Evolutionary conservation across 345 rosid genomes (phyloP).

Genomic region (Aquilaria malaccensis): DNA sequence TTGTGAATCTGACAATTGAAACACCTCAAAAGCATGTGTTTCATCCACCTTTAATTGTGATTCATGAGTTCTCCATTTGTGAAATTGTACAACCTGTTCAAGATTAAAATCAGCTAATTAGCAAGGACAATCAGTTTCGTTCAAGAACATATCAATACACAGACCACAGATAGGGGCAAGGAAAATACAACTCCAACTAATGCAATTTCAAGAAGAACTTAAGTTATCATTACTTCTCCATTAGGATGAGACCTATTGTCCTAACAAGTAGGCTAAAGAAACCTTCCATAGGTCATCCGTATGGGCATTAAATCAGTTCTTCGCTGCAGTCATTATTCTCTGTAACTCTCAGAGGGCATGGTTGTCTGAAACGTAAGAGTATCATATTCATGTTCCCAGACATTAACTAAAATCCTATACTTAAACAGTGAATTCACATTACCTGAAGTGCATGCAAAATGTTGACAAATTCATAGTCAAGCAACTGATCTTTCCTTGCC

Average conservation of each 20-base stretch:
- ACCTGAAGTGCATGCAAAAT: slow-evolving; percentile 86
- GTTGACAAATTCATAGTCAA: slow-evolving; percentile 38
- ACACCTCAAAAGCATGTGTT: slow-evolving; percentile 15
- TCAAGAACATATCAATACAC: neutral
- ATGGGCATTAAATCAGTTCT: too few relatives aligned
- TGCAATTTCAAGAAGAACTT: neutral
- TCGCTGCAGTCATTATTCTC: too few relatives aligned
- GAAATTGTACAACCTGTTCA: slow-evolving; percentile 59
- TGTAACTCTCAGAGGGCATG: too few relatives aligned
- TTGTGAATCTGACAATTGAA: slow-evolving; percentile 34
- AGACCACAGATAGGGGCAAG: neutral
- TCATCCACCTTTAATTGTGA: slow-evolving; percentile 8
- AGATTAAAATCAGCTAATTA: slow-evolving; percentile 1
- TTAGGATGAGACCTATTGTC: neutral
- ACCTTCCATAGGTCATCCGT: too few relatives aligned
- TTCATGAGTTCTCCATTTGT: slow-evolving; percentile 44
- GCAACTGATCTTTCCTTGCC: slow-evolving; percentile 46
- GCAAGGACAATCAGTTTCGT: neutral
- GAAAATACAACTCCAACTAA: neutral
- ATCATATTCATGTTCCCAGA: neutral
- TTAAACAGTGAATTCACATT: slow-evolving; percentile 5
- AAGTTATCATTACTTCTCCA: neutral
- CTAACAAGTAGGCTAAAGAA: neutral
- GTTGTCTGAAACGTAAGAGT: neutral
- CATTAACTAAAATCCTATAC: neutral